Conservation (phyloP, 257 asterid species). For the Solanum peruvianum region DNA sequence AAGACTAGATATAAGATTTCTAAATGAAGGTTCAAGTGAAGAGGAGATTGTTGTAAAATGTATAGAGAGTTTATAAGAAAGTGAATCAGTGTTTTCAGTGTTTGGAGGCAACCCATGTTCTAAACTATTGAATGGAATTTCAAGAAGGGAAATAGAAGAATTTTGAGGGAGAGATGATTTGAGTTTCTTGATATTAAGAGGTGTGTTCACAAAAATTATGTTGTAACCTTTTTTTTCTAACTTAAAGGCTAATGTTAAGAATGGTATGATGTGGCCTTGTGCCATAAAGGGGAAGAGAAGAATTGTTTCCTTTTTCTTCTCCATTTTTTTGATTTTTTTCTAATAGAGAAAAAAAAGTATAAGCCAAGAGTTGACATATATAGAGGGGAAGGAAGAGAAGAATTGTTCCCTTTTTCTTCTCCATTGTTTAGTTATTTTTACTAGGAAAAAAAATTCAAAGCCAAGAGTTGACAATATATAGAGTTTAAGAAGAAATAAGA, state of each 20-base stretch:
- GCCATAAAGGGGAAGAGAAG: constrained; percentile 14
- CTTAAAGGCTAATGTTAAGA: constrained; percentile 5
- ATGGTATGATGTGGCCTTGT: constrained; percentile 16
- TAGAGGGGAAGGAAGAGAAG: not conserved
- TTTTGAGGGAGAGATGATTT: constrained; percentile 7
- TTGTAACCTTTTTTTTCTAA: not conserved
- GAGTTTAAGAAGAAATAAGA: not conserved
- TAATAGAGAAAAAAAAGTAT: not conserved
- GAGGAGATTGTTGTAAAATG: constrained; percentile 24
- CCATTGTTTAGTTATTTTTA: not conserved
- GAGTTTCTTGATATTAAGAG: constrained; percentile 39
- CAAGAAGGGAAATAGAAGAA: constrained; percentile 17
- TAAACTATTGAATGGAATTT: constrained; percentile 38
- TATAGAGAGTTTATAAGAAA: constrained; percentile 22
- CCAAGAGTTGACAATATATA: not conserved
- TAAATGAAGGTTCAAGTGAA: constrained; percentile 18
- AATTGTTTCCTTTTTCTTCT: not conserved
- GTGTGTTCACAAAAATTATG: constrained; percentile 17
- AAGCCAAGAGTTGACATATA: not conserved
- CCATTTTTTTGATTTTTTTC: not conserved
- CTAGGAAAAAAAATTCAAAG: not conserved
- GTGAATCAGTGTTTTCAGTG: constrained; percentile 32
- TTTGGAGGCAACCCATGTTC: constrained; percentile 48
- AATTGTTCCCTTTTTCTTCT: not conserved
- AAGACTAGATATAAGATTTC: constrained; percentile 12